Percentiles rank a stretch among this genome's conserved stretches.
These are phyloP conservation scores for Asterionellopsis glacialis DNA, from an alignment of 108 stramenopile species.

Conservation along the genomic window DNA sequence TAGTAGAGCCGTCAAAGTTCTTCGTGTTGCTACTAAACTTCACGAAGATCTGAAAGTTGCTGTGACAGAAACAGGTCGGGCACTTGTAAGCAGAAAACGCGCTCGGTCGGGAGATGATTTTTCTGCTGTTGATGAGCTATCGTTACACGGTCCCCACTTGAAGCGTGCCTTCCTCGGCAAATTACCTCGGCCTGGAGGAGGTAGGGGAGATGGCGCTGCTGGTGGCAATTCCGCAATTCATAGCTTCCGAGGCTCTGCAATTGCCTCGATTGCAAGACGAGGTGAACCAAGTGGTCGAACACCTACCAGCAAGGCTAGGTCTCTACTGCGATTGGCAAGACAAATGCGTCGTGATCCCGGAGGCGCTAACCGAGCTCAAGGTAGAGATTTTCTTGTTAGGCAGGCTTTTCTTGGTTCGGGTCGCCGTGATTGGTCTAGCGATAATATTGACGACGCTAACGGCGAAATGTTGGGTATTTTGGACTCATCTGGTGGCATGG, in stretches of 20 bases:
- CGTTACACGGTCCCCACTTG: too few relatives aligned
- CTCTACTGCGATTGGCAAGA: conserved; percentile 50
- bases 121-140: background rate
- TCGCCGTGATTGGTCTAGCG: conserved; percentile 14
- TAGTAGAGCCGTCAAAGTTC: conserved; percentile 20
- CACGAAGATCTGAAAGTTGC: conserved; percentile 24
- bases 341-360: conserved; percentile 46
- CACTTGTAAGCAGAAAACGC: conserved; percentile 1
- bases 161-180: conserved; percentile 53
- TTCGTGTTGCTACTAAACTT: conserved; percentile 16
- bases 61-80: conserved; percentile 13
- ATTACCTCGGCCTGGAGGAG: conserved; percentile 27
- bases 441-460: conserved; percentile 34
- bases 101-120: background rate
- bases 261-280: background rate
- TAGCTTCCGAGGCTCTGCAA: too few relatives aligned
- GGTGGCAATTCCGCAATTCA: background rate
- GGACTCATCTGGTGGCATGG: conserved; percentile 23
- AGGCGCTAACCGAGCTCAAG: conserved; percentile 26
- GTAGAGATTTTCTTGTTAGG: conserved; percentile 50
- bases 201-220: conserved; percentile 1
- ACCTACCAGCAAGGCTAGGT: conserved; percentile 39
- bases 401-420: conserved; percentile 46
- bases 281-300: background rate
- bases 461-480: conserved; percentile 40